Conservation (phyloP, 257 asterid species). For the Plantago ovata region DNA sequence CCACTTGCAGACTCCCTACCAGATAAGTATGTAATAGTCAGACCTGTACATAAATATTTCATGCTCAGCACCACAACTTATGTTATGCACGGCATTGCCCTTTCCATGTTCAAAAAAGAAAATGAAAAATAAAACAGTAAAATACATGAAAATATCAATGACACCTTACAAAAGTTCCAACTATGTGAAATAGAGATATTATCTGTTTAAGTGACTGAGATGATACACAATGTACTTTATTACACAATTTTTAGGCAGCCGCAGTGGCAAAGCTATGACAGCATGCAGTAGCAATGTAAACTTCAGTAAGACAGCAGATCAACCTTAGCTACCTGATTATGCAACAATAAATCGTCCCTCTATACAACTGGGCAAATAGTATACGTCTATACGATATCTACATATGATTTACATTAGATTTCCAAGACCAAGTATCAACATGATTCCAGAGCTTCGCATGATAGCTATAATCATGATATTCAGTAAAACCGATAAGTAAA, state of each 20-base stretch:
- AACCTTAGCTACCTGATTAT: not conserved
- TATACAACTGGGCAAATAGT: no score
- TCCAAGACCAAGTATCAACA: not conserved
- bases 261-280: no score
- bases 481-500: not conserved
- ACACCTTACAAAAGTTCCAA: no score
- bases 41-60: slow-evolving; percentile 45
- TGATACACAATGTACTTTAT: no score
- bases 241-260: no score
- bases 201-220: no score
- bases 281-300: no score
- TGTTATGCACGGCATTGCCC: slow-evolving; percentile 7
- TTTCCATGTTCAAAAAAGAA: not conserved
- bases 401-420: not conserved
- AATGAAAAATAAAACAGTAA: no score
- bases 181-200: no score
- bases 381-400: no score
- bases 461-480: not conserved
- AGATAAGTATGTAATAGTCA: slow-evolving; percentile 78
- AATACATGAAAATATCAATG: no score
- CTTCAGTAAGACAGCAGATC: not conserved
- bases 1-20: slow-evolving; percentile 68
- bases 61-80: slow-evolving; percentile 22
- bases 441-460: not conserved
- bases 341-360: not conserved